Base-by-base conservation (phyloP, 805 yeast genomes). In the Priceomyces medius region DNA sequence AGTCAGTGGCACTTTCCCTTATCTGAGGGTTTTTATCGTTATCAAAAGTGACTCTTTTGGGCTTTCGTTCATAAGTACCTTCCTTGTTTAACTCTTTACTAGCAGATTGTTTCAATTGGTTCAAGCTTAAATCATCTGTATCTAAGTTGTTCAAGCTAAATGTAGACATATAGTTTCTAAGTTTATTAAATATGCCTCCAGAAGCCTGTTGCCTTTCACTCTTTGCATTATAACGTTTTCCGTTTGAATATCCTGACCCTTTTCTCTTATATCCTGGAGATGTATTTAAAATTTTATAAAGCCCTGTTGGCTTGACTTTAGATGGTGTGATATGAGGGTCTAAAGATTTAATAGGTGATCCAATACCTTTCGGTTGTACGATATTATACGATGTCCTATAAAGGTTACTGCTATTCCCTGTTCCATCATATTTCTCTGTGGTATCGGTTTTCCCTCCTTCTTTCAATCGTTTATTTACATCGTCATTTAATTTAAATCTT, bases 91-190 rank as follows among this genome's bases (percentile, higher is more conserved):
- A 35, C 10, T 45, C 40, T 10, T 42, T 41, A 36, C 42, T 40
- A 9, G 58, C 56, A 7, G 60, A 55, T 7, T 44, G 35, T 21
- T 45, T 46, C 24, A 58, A 42, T 8, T 27, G 32, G 8, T 47
- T 39, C 9, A 54, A 47, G 33, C 48, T 48, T 7, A 40, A 34
- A 16, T 48, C 48, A n/a, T 46, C 51, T 8, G 41, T 20, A 12
- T 48, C 55, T 28, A 38, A 23, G 13, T 38, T 42, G 6, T 47
- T 46, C 24, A 55, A 41, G 37, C 35, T 41, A 24, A 49, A 46
- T 1, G 29, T 46, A 8, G 44, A 45, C 27, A 54, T 40, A 33
- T 49, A 48, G 4, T 37, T 39, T 24, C 51, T 33, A 20, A 54
- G 40, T 29, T 47, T 42, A 3, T 35, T 34, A 41, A 44, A 42